phyloP scores from a whole-genome alignment of 2,329 filamentous ascomycete genomes.

The Fusarium foetens region DNA sequence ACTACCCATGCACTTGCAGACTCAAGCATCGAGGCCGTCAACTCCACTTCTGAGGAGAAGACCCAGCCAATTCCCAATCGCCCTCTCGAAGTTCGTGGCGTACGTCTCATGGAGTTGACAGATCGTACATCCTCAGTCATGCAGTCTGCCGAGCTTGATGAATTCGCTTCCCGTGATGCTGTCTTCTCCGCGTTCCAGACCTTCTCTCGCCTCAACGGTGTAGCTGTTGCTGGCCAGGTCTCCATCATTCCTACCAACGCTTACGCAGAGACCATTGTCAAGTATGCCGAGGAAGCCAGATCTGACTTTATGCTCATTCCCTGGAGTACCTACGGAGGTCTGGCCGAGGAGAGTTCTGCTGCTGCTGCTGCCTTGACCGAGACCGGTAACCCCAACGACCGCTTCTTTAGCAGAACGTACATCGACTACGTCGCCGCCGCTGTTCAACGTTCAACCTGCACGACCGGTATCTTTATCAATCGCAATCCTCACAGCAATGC shows the following conservation, averaged over 20 bases:
- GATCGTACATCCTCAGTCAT: constrained; percentile 96
- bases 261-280: constrained; percentile 80
- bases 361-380: constrained; percentile 23
- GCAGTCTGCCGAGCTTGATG: constrained; percentile 86
- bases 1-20: neutral
- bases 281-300: constrained; percentile 73
- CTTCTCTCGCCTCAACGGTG: constrained; percentile 84
- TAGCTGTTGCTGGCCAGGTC: constrained; percentile 84
- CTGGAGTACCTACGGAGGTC: constrained; percentile 85
- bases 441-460: constrained; percentile 76
- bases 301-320: constrained; percentile 85
- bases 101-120: constrained; percentile 87
- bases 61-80: neutral
- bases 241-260: constrained; percentile 80
- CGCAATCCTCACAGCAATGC: constrained; percentile 49
- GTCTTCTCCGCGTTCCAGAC: constrained; percentile 92
- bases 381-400: constrained; percentile 36
- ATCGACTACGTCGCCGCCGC: constrained; percentile 77
- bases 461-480: constrained; percentile 67
- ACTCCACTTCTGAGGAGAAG: constrained; percentile 8
- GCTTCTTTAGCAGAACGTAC: constrained; percentile 61
- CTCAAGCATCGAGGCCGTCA: neutral
- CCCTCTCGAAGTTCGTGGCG: constrained; percentile 66
- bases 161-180: constrained; percentile 78
- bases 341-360: constrained; percentile 65